Percentiles rank a stretch among this genome's conserved stretches.
Conservation (phyloP, 2,329 filamentous ascomycete genomes). For the Golovinomyces cichoracearum region DNA sequence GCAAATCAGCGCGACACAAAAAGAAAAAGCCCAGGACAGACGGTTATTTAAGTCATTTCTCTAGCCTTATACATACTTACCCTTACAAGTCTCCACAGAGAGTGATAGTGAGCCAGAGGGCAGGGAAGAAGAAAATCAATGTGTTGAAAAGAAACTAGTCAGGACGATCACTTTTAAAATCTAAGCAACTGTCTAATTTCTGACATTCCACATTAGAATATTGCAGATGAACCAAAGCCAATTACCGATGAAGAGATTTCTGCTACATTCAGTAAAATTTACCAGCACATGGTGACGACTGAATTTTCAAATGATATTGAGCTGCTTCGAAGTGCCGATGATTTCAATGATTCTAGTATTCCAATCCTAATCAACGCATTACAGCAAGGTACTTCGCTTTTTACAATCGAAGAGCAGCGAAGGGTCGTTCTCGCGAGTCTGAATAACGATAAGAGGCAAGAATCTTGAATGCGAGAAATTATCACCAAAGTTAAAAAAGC, state of each 20-base stretch:
- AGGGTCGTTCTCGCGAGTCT: constrained; percentile 8
- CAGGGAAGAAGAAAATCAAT: not conserved
- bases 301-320: constrained; percentile 54
- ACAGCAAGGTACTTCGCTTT: constrained; percentile 39
- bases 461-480: no score
- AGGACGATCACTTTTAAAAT: not conserved
- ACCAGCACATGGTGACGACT: constrained; percentile 40
- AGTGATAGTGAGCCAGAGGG: constrained; percentile 6
- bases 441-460: not conserved
- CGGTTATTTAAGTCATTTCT: constrained; percentile 3
- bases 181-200: no score
- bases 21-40: constrained; percentile 13
- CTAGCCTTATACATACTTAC: not conserved
- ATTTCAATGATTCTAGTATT: constrained; percentile 41
- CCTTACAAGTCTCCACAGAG: constrained; percentile 6
- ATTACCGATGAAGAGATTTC: constrained; percentile 6
- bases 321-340: constrained; percentile 38
- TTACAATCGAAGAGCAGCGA: constrained; percentile 26
- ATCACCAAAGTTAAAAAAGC: no score
- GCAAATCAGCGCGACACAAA: constrained; percentile 10
- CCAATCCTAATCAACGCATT: constrained; percentile 40
- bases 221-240: not conserved
- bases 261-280: constrained; percentile 31
- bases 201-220: not conserved
- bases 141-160: not conserved